phyloP scores from a whole-genome alignment of 305 asterid species.

The Plantago coronopus region DNA sequence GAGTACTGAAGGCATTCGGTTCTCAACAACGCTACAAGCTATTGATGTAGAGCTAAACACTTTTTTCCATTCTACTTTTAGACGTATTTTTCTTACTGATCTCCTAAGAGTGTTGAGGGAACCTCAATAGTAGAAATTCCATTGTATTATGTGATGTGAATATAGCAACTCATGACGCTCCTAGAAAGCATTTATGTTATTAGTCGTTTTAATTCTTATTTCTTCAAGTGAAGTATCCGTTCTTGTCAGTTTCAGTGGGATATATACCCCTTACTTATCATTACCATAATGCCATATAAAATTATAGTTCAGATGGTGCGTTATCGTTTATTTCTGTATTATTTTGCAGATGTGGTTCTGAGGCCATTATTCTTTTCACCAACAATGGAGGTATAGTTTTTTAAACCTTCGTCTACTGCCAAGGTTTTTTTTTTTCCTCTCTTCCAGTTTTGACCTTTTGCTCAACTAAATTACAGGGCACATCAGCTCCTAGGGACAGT shows the following conservation, averaged over 20 bases:
- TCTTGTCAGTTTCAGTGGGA: neutral
- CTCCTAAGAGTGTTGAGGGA: neutral
- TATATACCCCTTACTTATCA: neutral
- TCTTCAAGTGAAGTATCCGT: too few relatives aligned
- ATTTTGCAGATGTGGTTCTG: slow-evolving; percentile 48
- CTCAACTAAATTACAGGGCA: slow-evolving; percentile 51
- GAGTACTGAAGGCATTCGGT: too few relatives aligned
- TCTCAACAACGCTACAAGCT: neutral
- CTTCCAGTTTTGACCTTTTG: slow-evolving; percentile 5
- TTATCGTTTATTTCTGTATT: slow-evolving; percentile 21
- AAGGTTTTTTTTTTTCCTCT: slow-evolving; percentile 16
- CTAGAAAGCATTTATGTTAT: slow-evolving; percentile 10
- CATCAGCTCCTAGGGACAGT: slow-evolving; percentile 70
- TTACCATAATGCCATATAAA: neutral
- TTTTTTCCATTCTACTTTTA: neutral
- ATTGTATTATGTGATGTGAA: too few relatives aligned
- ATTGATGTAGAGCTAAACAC: neutral
- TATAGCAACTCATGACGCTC: neutral
- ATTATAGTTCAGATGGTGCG: slow-evolving; percentile 18
- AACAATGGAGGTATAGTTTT: slow-evolving; percentile 68
- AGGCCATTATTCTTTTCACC: slow-evolving; percentile 79
- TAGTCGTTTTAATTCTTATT: neutral
- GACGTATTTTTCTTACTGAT: neutral
- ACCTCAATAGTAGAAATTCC: too few relatives aligned
- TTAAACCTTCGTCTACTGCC: slow-evolving; percentile 9